Evolutionary conservation across 2,329 filamentous ascomycete genomes (phyloP).

Genomic region (Claviceps digitariae): DNA sequence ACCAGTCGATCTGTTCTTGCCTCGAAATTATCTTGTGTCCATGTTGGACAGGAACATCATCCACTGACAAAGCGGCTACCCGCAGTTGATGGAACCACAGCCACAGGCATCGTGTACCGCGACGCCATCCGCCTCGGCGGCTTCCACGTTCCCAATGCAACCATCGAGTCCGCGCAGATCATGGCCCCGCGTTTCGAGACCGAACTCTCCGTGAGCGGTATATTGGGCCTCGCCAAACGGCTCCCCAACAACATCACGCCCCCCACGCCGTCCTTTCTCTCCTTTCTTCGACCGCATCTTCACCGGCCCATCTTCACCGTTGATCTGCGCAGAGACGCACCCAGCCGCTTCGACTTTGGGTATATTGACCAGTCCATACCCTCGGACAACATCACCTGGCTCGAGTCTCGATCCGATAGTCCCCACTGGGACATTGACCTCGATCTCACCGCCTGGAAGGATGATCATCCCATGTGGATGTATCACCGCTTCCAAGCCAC

Average conservation of each 20-base stretch:
- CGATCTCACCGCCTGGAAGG: slow-evolving; percentile 27
- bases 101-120: slow-evolving; percentile 34
- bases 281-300: slow-evolving; percentile 28
- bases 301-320: slow-evolving; percentile 31
- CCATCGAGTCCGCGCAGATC: slow-evolving; percentile 34
- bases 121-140: slow-evolving; percentile 35
- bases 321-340: slow-evolving; percentile 33
- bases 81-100: slow-evolving; percentile 30
- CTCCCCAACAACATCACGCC: slow-evolving; percentile 31
- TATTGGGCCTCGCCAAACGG: slow-evolving; percentile 37
- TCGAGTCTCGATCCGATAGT: slow-evolving; percentile 18
- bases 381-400: slow-evolving; percentile 29
- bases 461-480: slow-evolving; percentile 36
- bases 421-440: slow-evolving; percentile 34
- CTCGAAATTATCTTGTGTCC: background rate
- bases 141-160: slow-evolving; percentile 28
- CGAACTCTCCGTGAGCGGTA: slow-evolving; percentile 30
- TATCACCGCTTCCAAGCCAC: slow-evolving; percentile 39
- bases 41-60: background rate
- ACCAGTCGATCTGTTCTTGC: slow-evolving; percentile 12
- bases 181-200: slow-evolving; percentile 30
- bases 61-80: background rate
- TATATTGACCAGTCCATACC: slow-evolving; percentile 28
- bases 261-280: slow-evolving; percentile 29
- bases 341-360: slow-evolving; percentile 39